These are phyloP conservation scores for Ambrosiella xylebori DNA, from an alignment of 2,329 filamentous ascomycete genomes.

Conservation along the genomic window DNA sequence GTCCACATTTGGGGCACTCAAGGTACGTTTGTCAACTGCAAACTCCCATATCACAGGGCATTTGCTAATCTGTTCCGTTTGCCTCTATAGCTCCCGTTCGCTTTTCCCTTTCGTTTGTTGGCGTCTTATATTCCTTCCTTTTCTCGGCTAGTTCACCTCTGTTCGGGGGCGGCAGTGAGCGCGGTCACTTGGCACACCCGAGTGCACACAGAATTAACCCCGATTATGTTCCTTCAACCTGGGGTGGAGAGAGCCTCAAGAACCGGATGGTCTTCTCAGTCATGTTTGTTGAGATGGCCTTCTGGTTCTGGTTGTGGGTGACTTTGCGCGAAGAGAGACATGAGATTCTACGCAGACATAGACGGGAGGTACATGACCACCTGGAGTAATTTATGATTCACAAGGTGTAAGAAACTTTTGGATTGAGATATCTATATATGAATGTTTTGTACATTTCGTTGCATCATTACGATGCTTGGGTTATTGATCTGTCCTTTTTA, in stretches of 20 bases:
- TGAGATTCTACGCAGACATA: slow-evolving; percentile 23
- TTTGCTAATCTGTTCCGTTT: neutral
- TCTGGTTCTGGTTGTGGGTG: slow-evolving; percentile 76
- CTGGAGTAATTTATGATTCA: neutral
- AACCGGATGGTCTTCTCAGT: slow-evolving; percentile 76
- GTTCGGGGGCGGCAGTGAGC: slow-evolving; percentile 20
- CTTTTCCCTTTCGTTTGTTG: slow-evolving; percentile 40
- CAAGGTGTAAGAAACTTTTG: too few relatives aligned
- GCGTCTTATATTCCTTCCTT: slow-evolving; percentile 48
- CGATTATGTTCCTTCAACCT: slow-evolving; percentile 23
- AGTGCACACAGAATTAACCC: slow-evolving; percentile 20
- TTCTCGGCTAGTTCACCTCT: slow-evolving; percentile 36
- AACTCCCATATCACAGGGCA: neutral
- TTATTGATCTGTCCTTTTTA: neutral
- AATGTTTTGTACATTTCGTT: neutral
- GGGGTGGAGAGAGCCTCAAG: slow-evolving; percentile 52
- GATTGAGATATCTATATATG: too few relatives aligned
- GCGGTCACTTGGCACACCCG: slow-evolving; percentile 22
- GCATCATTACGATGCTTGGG: neutral
- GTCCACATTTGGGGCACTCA: slow-evolving; percentile 50
- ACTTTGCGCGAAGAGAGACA: slow-evolving; percentile 49
- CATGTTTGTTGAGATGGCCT: slow-evolving; percentile 64
- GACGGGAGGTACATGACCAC: slow-evolving; percentile 8
- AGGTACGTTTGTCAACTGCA: slow-evolving; percentile 30
- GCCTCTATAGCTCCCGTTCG: slow-evolving; percentile 39